Evolutionary conservation across 129 eudicot species (phyloP).

Genomic region (Centella asiatica): DNA sequence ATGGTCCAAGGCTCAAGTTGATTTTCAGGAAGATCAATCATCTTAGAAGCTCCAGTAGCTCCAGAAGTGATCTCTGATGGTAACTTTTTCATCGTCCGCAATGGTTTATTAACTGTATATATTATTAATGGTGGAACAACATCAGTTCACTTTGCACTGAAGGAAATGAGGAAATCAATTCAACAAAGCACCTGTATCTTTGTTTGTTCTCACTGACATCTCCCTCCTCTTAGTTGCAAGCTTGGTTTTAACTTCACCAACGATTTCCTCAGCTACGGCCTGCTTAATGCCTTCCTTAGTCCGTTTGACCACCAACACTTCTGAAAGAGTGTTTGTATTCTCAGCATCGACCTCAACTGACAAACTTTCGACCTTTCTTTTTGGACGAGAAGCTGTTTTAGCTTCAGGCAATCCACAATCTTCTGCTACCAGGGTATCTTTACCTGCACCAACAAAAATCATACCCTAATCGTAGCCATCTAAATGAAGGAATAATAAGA

Average conservation of each 20-base stretch:
- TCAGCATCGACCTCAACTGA: slow-evolving; percentile 19
- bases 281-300: slow-evolving; percentile 28
- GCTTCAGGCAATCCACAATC: slow-evolving; percentile 18
- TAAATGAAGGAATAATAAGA: neutral
- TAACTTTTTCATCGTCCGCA: slow-evolving; percentile 18
- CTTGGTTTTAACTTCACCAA: slow-evolving; percentile 8
- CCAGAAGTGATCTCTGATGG: slow-evolving; percentile 19
- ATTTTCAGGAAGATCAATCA: slow-evolving; percentile 29
- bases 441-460: slow-evolving; percentile 7
- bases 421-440: slow-evolving; percentile 26
- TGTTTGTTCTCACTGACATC: slow-evolving; percentile 19
- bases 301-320: slow-evolving; percentile 24
- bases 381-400: slow-evolving; percentile 22
- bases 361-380: slow-evolving; percentile 33
- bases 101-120: slow-evolving; percentile 22
- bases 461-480: neutral
- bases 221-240: slow-evolving; percentile 10
- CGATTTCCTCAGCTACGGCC: slow-evolving; percentile 9
- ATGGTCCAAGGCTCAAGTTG: slow-evolving; percentile 80
- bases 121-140: neutral
- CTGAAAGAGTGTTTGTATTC: slow-evolving; percentile 10
- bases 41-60: slow-evolving; percentile 16
- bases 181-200: slow-evolving; percentile 27
- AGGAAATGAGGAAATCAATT: neutral
- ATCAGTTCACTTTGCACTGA: neutral